Evolutionary conservation across 441 rosid genomes (phyloP).

Genomic region (Mallotus repandus): DNA sequence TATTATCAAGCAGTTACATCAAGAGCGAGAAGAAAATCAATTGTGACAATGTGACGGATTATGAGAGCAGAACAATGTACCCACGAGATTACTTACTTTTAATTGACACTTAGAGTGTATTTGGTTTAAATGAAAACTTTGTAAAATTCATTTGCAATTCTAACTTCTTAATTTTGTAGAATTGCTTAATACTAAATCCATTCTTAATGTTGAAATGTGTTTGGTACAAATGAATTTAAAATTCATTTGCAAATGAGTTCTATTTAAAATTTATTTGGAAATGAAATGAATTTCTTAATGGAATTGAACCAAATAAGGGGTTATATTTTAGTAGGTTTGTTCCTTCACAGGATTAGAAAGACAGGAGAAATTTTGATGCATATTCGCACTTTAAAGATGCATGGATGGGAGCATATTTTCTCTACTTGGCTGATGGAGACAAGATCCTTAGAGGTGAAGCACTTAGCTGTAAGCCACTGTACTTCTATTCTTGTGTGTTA

Average conservation of each 20-base stretch:
- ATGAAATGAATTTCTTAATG: no score
- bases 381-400: constrained; percentile 88
- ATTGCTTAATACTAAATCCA: no score
- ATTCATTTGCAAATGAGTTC: no score
- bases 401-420: constrained; percentile 86
- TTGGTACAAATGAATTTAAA: no score
- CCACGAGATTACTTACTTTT: not conserved
- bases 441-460: constrained; percentile 78
- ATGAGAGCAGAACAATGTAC: not conserved
- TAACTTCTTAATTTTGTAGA: no score
- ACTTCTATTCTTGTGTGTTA: constrained; percentile 15
- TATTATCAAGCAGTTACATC: not conserved
- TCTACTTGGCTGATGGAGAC: constrained; percentile 81
- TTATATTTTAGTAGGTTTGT: constrained; percentile 13
- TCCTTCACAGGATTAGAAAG: constrained; percentile 70
- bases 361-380: constrained; percentile 86
- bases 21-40: not conserved
- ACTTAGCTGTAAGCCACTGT: constrained; percentile 63
- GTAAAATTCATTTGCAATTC: no score
- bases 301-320: no score
- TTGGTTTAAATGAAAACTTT: no score
- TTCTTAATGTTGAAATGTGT: no score
- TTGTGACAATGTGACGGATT: not conserved
- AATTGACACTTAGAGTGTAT: not conserved
- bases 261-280: no score